phyloP scores from a whole-genome alignment of 2,329 filamentous ascomycete genomes.

The Lasiodiplodia sp. region DNA sequence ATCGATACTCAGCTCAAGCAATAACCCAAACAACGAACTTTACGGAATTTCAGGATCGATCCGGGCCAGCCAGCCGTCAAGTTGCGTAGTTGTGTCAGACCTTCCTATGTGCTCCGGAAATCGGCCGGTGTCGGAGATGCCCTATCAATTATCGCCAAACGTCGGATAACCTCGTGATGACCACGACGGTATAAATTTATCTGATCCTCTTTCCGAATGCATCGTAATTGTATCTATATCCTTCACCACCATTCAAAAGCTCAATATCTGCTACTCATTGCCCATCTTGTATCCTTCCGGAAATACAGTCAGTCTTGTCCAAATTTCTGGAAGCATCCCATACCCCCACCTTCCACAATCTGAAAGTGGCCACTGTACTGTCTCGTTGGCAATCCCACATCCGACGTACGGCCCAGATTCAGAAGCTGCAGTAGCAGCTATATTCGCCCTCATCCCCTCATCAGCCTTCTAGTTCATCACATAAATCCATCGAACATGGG shows the following conservation, averaged over 20 bases:
- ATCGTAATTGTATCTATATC: background rate
- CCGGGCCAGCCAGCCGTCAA: background rate
- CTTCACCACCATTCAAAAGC: background rate
- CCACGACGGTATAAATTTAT: conserved; percentile 12
- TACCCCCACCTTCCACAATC: background rate
- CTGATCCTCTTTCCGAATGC: conserved; percentile 8
- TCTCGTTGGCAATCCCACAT: background rate
- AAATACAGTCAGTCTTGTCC: background rate
- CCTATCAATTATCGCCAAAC: background rate
- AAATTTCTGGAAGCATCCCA: background rate
- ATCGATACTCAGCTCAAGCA: background rate
- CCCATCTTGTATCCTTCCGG: background rate
- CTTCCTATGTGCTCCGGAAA: background rate
- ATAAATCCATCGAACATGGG: background rate
- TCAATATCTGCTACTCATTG: background rate
- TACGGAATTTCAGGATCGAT: too few species aligned
- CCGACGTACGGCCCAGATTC: background rate
- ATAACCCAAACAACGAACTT: rapidly evolving
- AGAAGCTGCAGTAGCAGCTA: background rate
- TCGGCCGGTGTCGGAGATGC: conserved; percentile 13
- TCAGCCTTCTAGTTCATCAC: background rate
- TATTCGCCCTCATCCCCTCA: too few species aligned
- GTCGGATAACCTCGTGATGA: background rate
- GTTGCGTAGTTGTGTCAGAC: background rate
- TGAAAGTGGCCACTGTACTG: background rate